Evolutionary conservation across 768 basidiomycete genomes (phyloP).

Genomic region (Leucocoprinus birnbaumii): DNA sequence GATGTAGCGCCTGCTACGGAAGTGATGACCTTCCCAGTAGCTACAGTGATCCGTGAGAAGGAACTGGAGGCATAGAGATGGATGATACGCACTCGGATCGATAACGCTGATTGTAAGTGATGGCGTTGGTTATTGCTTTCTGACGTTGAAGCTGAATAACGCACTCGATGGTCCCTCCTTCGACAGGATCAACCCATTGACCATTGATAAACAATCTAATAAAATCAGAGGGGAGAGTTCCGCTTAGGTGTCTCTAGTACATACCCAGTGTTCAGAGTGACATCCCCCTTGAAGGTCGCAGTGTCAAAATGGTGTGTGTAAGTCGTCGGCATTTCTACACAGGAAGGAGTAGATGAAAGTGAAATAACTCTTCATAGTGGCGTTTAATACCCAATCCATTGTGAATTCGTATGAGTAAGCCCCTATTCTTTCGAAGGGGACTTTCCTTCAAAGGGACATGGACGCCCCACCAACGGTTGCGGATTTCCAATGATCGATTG

Average conservation of each 20-base stretch:
- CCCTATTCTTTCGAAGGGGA: too few species aligned
- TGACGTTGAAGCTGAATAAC: too few species aligned
- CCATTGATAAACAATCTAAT: conserved; percentile 21
- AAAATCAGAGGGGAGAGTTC: neutral
- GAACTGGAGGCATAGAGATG: too few species aligned
- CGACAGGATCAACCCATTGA: conserved; percentile 22
- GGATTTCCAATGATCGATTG: too few species aligned
- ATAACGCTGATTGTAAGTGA: conserved; percentile 34
- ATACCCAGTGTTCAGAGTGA: conserved; percentile 53
- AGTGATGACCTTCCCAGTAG: conserved; percentile 55
- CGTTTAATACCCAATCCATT: too few species aligned
- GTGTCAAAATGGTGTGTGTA: conserved; percentile 51
- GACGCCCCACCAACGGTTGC: too few species aligned
- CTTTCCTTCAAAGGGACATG: too few species aligned
- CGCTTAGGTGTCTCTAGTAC: neutral
- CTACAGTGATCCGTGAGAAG: conserved; percentile 19
- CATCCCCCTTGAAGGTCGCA: conserved; percentile 53
- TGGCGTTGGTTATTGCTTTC: neutral
- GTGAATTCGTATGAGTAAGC: too few species aligned
- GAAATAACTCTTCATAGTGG: neutral
- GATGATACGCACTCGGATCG: conserved; percentile 39
- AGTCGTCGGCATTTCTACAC: conserved; percentile 29
- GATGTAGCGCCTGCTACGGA: conserved; percentile 48
- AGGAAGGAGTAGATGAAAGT: too few species aligned
- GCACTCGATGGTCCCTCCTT: conserved; percentile 20